A percentile compares a stretch with the other conserved stretches of the same genome.
phyloP scores from a whole-genome alignment of 2,329 filamentous ascomycete genomes.

The Fusarium anguioides region DNA sequence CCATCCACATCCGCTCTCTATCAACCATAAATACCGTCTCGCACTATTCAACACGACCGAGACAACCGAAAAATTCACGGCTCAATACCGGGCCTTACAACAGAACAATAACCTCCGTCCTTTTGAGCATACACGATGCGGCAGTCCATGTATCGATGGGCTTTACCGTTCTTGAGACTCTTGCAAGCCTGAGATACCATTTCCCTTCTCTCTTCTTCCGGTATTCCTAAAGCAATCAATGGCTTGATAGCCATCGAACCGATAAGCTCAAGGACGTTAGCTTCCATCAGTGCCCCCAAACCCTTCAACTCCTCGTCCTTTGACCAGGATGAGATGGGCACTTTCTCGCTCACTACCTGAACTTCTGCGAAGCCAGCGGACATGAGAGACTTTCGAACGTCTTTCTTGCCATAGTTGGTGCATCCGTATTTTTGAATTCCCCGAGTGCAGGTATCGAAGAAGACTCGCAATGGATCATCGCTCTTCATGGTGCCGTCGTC shows the following conservation, averaged over 20 bases:
- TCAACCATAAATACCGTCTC: background rate
- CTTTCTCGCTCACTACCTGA: slow-evolving; percentile 54
- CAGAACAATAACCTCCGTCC: slow-evolving; percentile 1
- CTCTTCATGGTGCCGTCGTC: slow-evolving; percentile 58
- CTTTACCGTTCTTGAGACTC: slow-evolving; percentile 49
- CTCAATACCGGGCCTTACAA: background rate
- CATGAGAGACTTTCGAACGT: slow-evolving; percentile 52
- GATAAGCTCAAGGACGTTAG: slow-evolving; percentile 55
- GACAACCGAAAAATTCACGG: background rate
- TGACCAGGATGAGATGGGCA: slow-evolving; percentile 60
- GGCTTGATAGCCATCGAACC: slow-evolving; percentile 57
- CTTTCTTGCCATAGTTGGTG: slow-evolving; percentile 50
- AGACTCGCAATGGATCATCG: slow-evolving; percentile 52
- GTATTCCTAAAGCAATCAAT: slow-evolving; percentile 52
- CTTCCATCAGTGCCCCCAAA: slow-evolving; percentile 58
- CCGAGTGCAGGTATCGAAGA: slow-evolving; percentile 48
- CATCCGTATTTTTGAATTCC: slow-evolving; percentile 54
- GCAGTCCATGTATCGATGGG: slow-evolving; percentile 58
- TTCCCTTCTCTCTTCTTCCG: slow-evolving; percentile 49
- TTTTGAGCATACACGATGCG: slow-evolving; percentile 60
- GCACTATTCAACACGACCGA: background rate
- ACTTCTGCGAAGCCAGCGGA: slow-evolving; percentile 59
- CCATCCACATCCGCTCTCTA: background rate
- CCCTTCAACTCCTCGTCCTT: slow-evolving; percentile 54
- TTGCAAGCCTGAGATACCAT: slow-evolving; percentile 48